Conservation (phyloP, 2,329 filamentous ascomycete genomes). For the Cytospora mali region DNA sequence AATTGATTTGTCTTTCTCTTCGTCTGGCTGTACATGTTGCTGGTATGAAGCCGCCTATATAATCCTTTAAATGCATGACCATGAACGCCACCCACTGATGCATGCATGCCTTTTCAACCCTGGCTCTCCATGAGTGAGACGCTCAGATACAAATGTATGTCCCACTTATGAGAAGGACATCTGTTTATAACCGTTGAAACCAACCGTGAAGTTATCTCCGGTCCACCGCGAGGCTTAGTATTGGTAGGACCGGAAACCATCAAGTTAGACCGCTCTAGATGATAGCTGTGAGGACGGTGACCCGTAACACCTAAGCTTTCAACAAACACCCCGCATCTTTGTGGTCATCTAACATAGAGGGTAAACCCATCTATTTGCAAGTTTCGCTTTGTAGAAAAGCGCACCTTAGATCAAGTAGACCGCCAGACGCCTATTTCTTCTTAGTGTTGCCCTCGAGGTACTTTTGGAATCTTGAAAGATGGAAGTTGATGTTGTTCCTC, state of each 20-base stretch:
- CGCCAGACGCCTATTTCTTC: conserved; percentile 37
- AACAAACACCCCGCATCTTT: background rate
- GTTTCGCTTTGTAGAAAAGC: background rate
- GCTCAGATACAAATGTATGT: background rate
- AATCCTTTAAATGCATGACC: background rate
- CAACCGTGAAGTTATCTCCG: no score
- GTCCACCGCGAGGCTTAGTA: background rate
- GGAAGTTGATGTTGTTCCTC: conserved; percentile 89
- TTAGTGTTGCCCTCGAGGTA: conserved; percentile 64
- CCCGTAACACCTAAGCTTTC: background rate
- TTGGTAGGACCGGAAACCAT: background rate
- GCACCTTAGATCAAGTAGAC: background rate
- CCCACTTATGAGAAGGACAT: background rate
- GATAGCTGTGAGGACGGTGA: background rate
- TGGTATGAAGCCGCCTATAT: background rate
- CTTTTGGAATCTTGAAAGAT: conserved; percentile 77
- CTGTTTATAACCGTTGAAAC: no score
- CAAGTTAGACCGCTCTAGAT: background rate
- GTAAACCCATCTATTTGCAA: background rate
- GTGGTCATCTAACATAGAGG: background rate
- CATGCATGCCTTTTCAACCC: background rate
- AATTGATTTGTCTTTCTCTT: background rate
- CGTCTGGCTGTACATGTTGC: background rate
- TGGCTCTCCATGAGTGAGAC: background rate
- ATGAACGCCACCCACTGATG: conserved; percentile 13